phyloP scores from a whole-genome alignment of 1,284 basidiomycete genomes.

The Boletus hoseneyae region DNA sequence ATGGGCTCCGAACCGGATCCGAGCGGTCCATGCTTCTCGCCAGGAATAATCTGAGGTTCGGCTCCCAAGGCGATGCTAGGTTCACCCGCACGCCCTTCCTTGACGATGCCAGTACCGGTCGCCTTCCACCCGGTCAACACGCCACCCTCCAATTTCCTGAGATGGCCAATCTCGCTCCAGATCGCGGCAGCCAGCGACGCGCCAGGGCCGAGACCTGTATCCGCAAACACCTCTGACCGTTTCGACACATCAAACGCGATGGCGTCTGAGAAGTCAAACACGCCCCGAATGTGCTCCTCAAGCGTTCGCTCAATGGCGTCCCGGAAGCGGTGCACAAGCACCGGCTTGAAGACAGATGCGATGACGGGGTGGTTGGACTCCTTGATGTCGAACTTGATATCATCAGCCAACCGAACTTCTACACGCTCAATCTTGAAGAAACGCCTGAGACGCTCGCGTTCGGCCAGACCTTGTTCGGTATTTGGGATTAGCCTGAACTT shows the following conservation, averaged over 20 bases:
- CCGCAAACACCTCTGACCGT: conserved; percentile 58
- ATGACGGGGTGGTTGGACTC: conserved; percentile 61
- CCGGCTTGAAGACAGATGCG: conserved; percentile 56
- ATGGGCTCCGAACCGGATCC: conserved; percentile 51
- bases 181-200: conserved; percentile 51
- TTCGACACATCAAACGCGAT: conserved; percentile 55
- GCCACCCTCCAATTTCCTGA: conserved; percentile 40
- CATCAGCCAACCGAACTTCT: conserved; percentile 48
- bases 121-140: conserved; percentile 45
- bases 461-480: conserved; percentile 36
- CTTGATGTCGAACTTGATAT: conserved; percentile 50
- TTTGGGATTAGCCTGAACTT: conserved; percentile 60
- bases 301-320: conserved; percentile 55
- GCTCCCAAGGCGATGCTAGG: conserved; percentile 61
- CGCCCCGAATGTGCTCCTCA: conserved; percentile 47
- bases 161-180: conserved; percentile 61
- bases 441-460: conserved; percentile 43
- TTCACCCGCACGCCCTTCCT: conserved; percentile 38
- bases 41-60: conserved; percentile 64
- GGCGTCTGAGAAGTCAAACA: conserved; percentile 50
- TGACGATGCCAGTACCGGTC: conserved; percentile 60
- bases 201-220: conserved; percentile 51
- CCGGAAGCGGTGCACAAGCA: conserved; percentile 53
- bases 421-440: conserved; percentile 58
- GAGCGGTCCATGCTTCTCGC: conserved; percentile 60